Evolutionary conservation across 495 filamentous ascomycete genomes (phyloP), one percentile per base, ranked within the genome.

Genomic region (Patellaria atrata): DNA sequence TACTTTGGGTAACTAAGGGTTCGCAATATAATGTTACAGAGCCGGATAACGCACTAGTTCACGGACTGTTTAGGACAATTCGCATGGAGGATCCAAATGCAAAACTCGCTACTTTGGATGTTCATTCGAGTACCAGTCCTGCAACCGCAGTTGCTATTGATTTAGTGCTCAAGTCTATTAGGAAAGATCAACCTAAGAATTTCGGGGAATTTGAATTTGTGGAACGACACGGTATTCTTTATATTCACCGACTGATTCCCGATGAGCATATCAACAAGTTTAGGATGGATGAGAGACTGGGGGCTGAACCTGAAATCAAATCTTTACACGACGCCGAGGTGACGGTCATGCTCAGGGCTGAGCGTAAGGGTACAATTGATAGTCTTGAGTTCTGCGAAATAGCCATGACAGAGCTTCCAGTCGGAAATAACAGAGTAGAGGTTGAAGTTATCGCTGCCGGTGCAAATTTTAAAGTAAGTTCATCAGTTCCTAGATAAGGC

Each of bases 1-100:
- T 58, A 8, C 40, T 64, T 9, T 62, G 59, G 58, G 52, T 61
- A 0, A 58, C 55, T 0, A 33, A 44, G 15, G 58, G 58, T 8
- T 36, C 43, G 0, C 56, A 58, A 37, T 22, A 35, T 1, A 14
- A 44, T 1, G 47, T 55, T 1, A 53, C 49, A 6, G 35, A 56
- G 17, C 59, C 58, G 0, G 33, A 52, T 20, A 41, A 42, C 10
- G 51, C 50, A 8, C 14, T 60, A 11, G 41, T 45, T 4, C 34
- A 50, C 27, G 57, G 57, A 0, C 39, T 59, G 4, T 47, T 50
- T 16, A 32, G 60, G 0, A 45, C 48, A 1, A 30, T 51, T 11
- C 49, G 58, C 2, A 23, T 31, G 3, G 56, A 63, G 40, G 39
- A 56, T 28, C 35, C 38, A 3, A 40, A n/a, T 2, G 38, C 44